phyloP scores from a whole-genome alignment of 108 stramenopile species.

The Discostella stelligeroides region DNA sequence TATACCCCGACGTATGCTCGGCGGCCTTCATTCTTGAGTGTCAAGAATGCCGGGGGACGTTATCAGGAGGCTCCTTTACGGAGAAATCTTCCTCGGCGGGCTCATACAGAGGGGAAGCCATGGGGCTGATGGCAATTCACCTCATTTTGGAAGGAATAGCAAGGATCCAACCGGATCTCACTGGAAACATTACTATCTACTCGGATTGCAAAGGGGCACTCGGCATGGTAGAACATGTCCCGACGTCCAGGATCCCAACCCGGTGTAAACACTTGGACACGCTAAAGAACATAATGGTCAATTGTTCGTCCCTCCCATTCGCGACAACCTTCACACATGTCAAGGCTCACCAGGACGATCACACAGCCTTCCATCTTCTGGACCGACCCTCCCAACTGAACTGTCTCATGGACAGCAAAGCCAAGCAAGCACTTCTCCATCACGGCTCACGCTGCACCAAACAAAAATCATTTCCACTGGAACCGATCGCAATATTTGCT shows the following conservation, averaged over 20 bases:
- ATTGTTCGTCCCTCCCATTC: constrained; percentile 6
- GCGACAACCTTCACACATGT: constrained; percentile 8
- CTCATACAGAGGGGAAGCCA: constrained; percentile 22
- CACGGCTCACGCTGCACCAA: background rate
- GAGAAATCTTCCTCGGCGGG: constrained; percentile 1
- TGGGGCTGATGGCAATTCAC: constrained; percentile 28
- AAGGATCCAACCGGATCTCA: background rate
- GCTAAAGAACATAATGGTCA: constrained; percentile 17
- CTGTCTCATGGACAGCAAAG: background rate
- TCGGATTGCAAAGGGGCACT: too few relatives aligned
- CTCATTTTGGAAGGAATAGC: constrained; percentile 14
- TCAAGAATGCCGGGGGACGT: background rate
- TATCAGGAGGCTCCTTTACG: constrained; percentile 14
- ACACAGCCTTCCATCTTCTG: background rate
- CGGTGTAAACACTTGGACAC: constrained; percentile 16
- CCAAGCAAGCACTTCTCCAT: constrained; percentile 4
- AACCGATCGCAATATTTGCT: constrained; percentile 12
- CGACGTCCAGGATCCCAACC: constrained; percentile 5
- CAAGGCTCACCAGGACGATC: constrained; percentile 26
- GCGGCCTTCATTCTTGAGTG: constrained; percentile 15
- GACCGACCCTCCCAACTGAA: constrained; percentile 14
- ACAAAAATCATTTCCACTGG: constrained; percentile 18
- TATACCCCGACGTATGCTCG: too few relatives aligned
- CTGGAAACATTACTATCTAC: background rate
- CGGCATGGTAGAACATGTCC: constrained; percentile 5